Conservation (phyloP, 2,329 filamentous ascomycete species). For the Botrytis pseudocinerea region DNA sequence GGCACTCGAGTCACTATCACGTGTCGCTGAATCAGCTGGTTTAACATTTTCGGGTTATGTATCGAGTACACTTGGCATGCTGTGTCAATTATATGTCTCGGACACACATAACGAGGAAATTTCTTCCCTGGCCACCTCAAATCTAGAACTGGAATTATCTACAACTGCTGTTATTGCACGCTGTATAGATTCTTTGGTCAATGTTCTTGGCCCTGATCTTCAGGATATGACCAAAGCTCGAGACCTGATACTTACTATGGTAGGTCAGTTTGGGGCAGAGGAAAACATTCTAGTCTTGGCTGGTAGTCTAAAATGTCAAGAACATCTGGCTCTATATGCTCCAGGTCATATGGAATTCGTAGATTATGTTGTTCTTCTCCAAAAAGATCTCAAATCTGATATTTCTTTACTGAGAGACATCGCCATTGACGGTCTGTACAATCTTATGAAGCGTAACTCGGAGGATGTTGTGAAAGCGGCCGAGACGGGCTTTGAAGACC, state of each 20-base stretch:
- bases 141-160: conserved; percentile 81
- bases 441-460: conserved; percentile 90
- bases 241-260: conserved; percentile 84
- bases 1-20: conserved; percentile 84
- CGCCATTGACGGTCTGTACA: conserved; percentile 85
- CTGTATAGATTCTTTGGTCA: conserved; percentile 93
- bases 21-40: conserved; percentile 88
- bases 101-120: conserved; percentile 90
- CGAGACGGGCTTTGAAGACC: conserved; percentile 78
- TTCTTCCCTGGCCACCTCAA: conserved; percentile 77
- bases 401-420: conserved; percentile 71
- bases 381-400: conserved; percentile 72
- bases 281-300: conserved; percentile 68
- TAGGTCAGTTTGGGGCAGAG: conserved; percentile 79
- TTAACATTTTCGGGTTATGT: conserved; percentile 90
- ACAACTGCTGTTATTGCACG: conserved; percentile 81
- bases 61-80: conserved; percentile 85
- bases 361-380: conserved; percentile 79
- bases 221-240: conserved; percentile 91
- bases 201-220: conserved; percentile 91
- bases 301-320: conserved; percentile 78
- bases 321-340: conserved; percentile 90
- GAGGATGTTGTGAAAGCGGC: conserved; percentile 78
- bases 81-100: conserved; percentile 87
- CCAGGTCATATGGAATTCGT: conserved; percentile 82